phyloP scores from a whole-genome alignment of 164 flowering plant species.

The Nymphaea thermarum region DNA sequence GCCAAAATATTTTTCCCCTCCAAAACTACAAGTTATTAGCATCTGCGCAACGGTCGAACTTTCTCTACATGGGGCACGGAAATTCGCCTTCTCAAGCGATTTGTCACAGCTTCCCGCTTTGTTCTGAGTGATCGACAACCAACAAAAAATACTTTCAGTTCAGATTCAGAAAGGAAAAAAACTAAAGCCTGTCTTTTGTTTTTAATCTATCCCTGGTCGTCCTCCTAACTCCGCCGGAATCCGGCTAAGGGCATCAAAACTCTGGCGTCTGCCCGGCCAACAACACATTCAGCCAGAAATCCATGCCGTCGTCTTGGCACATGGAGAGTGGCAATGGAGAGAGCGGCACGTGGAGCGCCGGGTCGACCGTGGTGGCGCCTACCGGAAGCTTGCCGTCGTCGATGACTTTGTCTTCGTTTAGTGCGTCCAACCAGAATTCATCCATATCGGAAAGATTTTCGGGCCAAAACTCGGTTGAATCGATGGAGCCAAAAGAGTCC shows the following conservation, averaged over 20 bases:
- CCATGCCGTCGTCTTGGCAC: slow-evolving; percentile 2
- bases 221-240: not conserved
- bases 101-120: not conserved
- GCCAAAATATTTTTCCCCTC: no score
- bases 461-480: not conserved
- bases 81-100: not conserved
- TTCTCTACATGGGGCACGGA: not conserved
- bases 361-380: not conserved
- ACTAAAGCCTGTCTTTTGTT: not conserved
- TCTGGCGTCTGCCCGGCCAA: not conserved
- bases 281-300: slow-evolving; percentile 1
- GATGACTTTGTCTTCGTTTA: not conserved
- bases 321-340: not conserved
- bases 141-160: no score
- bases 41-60: not conserved
- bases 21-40: no score
- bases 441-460: not conserved
- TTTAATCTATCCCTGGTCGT: not conserved
- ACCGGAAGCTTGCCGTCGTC: not conserved
- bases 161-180: no score
- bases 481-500: not conserved
- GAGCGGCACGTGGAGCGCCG: not conserved
- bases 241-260: not conserved
- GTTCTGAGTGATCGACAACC: not conserved
- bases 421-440: not conserved